These are phyloP conservation scores for Petunia axillaris DNA, from an alignment of 257 asterid genomes.

Conservation along the genomic window DNA sequence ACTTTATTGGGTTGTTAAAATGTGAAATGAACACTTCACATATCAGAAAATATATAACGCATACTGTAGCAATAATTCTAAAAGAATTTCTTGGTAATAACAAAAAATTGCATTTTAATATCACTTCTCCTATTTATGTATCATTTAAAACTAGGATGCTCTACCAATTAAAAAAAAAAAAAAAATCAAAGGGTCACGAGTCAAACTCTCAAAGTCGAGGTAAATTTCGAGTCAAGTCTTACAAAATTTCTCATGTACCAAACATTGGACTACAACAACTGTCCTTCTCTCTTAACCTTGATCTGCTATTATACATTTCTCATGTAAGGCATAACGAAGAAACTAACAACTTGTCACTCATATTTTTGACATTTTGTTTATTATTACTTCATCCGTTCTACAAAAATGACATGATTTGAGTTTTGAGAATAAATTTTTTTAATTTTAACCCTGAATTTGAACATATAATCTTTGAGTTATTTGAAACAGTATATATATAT, in stretches of 20 bases:
- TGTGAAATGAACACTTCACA: neutral
- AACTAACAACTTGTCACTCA: neutral
- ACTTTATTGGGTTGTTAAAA: conserved; percentile 8
- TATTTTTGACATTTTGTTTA: neutral
- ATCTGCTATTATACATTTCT: neutral
- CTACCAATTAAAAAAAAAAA: too few relatives aligned
- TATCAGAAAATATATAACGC: neutral
- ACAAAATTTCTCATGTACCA: neutral
- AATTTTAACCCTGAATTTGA: too few relatives aligned
- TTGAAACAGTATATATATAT: too few relatives aligned
- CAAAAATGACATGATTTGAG: neutral
- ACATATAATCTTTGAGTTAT: too few relatives aligned
- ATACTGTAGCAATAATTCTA: neutral
- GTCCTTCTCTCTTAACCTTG: too few relatives aligned
- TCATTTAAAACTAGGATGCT: too few relatives aligned
- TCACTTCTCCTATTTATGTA: neutral
- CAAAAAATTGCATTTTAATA: neutral
- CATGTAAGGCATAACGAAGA: too few relatives aligned
- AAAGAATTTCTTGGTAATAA: neutral
- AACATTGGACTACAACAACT: too few relatives aligned
- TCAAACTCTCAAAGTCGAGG: neutral
- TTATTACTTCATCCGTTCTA: neutral
- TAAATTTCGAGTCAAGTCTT: neutral
- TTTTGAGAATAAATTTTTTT: too few relatives aligned
- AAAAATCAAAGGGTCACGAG: neutral